Conservation (phyloP, 2,329 filamentous ascomycete genomes). For the Xylaria sp. region DNA sequence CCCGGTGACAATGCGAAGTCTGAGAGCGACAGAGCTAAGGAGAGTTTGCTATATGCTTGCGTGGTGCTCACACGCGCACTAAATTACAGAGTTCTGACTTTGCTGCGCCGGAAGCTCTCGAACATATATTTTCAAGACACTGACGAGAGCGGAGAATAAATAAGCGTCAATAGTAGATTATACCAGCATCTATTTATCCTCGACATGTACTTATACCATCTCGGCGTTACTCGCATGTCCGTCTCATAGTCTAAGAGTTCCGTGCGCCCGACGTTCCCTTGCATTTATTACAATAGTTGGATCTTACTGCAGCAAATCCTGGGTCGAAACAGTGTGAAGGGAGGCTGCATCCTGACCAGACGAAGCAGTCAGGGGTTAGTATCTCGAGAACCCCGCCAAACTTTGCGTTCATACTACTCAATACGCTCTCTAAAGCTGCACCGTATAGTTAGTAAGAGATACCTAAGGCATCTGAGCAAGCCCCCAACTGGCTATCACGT, state of each 20-base stretch:
- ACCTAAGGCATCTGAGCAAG: too few relatives aligned
- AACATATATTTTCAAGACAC: not conserved
- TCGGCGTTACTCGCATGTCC: not conserved
- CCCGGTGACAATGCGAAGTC: not conserved
- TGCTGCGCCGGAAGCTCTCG: not conserved
- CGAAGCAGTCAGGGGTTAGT: too few relatives aligned
- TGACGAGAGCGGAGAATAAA: not conserved
- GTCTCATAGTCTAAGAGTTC: too few relatives aligned
- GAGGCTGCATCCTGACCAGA: too few relatives aligned
- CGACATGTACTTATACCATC: not conserved
- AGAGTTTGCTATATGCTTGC: not conserved
- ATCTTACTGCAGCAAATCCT: too few relatives aligned
- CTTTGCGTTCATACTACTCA: too few relatives aligned
- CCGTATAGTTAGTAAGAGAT: too few relatives aligned
- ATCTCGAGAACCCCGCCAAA: too few relatives aligned
- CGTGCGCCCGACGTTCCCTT: too few relatives aligned
- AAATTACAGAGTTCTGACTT: not conserved
- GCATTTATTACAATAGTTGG: too few relatives aligned
- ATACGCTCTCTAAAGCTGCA: too few relatives aligned
- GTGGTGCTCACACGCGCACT: not conserved
- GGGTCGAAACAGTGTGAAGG: too few relatives aligned
- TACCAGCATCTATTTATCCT: not conserved
- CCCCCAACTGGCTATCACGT: constrained; percentile 10
- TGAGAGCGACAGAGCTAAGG: not conserved
- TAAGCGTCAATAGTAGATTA: not conserved